These are phyloP conservation scores for Aspergillus sclerotiicarbonarius DNA, from an alignment of 495 filamentous ascomycete genomes.

Conservation along the genomic window DNA sequence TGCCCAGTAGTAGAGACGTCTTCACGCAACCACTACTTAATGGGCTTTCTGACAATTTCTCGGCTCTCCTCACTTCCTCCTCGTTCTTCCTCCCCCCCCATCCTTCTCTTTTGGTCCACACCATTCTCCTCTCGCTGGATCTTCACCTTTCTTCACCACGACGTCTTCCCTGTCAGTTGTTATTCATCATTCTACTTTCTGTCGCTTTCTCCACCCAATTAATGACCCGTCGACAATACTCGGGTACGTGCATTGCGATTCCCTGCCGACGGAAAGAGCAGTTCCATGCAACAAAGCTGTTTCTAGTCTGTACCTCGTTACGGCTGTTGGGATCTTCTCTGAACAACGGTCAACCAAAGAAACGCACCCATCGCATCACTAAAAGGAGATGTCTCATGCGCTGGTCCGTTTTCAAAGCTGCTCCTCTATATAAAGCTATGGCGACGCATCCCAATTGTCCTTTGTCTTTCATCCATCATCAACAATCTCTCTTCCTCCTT, in stretches of 20 bases:
- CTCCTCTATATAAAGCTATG: slow-evolving; percentile 26
- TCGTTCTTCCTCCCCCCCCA: background rate
- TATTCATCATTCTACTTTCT: slow-evolving; percentile 8
- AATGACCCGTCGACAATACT: slow-evolving; percentile 18
- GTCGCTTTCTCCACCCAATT: slow-evolving; percentile 18
- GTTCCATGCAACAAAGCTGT: slow-evolving; percentile 19
- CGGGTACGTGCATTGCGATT: slow-evolving; percentile 24
- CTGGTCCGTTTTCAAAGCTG: slow-evolving; percentile 17
- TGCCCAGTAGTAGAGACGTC: too few relatives aligned
- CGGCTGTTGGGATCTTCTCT: slow-evolving; percentile 14
- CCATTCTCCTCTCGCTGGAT: slow-evolving; percentile 6
- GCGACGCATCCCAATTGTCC: slow-evolving; percentile 17
- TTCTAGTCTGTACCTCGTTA: slow-evolving; percentile 18
- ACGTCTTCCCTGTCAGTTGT: slow-evolving; percentile 9
- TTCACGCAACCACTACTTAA: background rate
- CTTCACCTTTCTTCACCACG: slow-evolving; percentile 6
- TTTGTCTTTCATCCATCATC: slow-evolving; percentile 20
- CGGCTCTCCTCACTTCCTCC: background rate
- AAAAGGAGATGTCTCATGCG: slow-evolving; percentile 7
- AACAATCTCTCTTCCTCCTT: slow-evolving; percentile 10
- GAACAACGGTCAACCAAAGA: slow-evolving; percentile 12
- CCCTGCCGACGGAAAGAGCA: slow-evolving; percentile 14
- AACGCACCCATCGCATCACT: slow-evolving; percentile 15
- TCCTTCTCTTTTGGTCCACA: background rate
- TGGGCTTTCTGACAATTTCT: background rate